Percentiles rank a stretch among this genome's conserved stretches.
phyloP scores from a whole-genome alignment of 495 filamentous ascomycete genomes.

The Neurospora sp. region DNA sequence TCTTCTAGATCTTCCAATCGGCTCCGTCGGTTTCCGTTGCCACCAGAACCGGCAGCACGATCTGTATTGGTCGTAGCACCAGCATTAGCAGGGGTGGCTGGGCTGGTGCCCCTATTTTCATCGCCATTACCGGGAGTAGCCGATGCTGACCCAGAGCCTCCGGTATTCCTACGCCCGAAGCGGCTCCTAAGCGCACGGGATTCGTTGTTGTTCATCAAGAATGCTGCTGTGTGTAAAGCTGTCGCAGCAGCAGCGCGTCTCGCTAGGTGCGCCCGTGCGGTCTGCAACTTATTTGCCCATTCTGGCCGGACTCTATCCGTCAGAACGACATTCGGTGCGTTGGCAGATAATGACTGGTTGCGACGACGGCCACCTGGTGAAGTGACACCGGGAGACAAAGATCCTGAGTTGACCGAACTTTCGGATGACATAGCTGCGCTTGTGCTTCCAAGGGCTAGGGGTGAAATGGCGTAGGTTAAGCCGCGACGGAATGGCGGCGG shows the following conservation, averaged over 20 bases:
- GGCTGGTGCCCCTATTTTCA: conserved; percentile 19
- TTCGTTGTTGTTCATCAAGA: conserved; percentile 63
- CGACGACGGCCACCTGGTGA: conserved; percentile 38
- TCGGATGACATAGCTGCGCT: conserved; percentile 61
- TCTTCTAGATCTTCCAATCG: conserved; percentile 86
- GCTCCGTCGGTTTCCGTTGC: conserved; percentile 44
- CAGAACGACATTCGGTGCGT: conserved; percentile 70
- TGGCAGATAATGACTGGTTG: conserved; percentile 74
- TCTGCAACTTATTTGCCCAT: conserved; percentile 82
- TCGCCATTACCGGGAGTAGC: conserved; percentile 19
- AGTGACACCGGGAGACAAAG: conserved; percentile 22
- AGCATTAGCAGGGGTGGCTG: not conserved
- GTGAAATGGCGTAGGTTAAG: conserved; percentile 52
- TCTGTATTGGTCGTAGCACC: not conserved
- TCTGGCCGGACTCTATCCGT: conserved; percentile 89
- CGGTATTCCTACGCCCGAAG: conserved; percentile 39
- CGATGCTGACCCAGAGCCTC: conserved; percentile 22
- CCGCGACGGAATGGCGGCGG: conserved; percentile 82
- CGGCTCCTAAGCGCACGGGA: conserved; percentile 34
- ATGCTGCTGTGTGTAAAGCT: conserved; percentile 88
- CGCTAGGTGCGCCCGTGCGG: conserved; percentile 73
- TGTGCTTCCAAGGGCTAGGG: conserved; percentile 25
- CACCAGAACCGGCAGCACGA: conserved; percentile 4
- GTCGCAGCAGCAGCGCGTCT: conserved; percentile 87
- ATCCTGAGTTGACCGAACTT: conserved; percentile 40